Evolutionary conservation across 345 rosid genomes (phyloP), one percentile per base, ranked within the genome.

Genomic region (Cardamine occulta): DNA sequence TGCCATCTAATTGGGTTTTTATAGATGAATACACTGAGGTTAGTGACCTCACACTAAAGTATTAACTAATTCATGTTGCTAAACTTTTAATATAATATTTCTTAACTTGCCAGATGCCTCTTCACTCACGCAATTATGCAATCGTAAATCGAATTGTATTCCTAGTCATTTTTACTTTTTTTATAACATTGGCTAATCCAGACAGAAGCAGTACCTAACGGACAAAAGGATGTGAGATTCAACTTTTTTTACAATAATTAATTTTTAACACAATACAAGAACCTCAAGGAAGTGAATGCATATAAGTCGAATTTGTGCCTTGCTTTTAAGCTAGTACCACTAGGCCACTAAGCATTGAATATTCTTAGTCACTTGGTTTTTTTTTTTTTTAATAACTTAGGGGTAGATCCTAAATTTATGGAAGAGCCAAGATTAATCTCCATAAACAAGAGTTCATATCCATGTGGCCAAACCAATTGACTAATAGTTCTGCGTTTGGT

Each of bases 21-120:
- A 73, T 73, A 73, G 54, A 28, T 63, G 44, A 53, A 52, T 15
- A 39, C 40, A 17, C 1, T 61, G 68, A 29, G 5, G 21, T 23
- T 60, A 37, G 60, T 60, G 51, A 61, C 17, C 45, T 49, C 8
- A 39, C 29, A 13, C 12, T 24, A 24, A 53, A 15, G n/a, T 68
- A 70, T 40, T 26, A 54, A 28, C 26, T 68, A 70, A 28, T 44
- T 15, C 10, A 57, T 3, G 55, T 28, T 31, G 29, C 45, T 70
- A 57, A 18, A 23, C 1, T 18, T 18, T 57, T 32, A 15, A 45
- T 29, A 45, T 44, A 44, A 17, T 44, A 39, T 18, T 40, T 26
- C 54, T 26, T 39, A 54, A 58, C n/a, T n/a, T 13, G 19, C 34
- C 35, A 37, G 26, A 39, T 26, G 53, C 42, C 12, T 39, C 39